Conservation (phyloP, 2,329 filamentous ascomycete species). For the Triangularia verruculosa region DNA sequence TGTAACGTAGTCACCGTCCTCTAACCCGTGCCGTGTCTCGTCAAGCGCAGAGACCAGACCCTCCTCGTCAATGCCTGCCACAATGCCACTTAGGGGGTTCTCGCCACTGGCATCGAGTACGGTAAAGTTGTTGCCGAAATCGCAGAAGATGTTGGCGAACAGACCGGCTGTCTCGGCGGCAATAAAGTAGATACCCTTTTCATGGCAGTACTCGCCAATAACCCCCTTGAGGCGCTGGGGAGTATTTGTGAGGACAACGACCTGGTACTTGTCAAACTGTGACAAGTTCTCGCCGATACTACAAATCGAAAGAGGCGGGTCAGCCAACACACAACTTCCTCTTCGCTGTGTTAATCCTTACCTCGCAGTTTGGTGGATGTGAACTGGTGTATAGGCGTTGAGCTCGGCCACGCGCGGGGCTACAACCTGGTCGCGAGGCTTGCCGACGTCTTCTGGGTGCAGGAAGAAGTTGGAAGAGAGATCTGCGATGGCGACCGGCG, state of each 20-base stretch:
- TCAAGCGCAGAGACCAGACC: slow-evolving; percentile 90
- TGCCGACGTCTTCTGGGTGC: slow-evolving; percentile 80
- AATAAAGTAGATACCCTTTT: slow-evolving; percentile 88
- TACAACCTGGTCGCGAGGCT: slow-evolving; percentile 82
- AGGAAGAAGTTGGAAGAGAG: slow-evolving; percentile 98
- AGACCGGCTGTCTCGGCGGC: slow-evolving; percentile 87
- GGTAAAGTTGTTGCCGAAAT: slow-evolving; percentile 93
- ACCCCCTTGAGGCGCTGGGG: slow-evolving; percentile 74
- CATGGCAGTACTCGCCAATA: slow-evolving; percentile 90
- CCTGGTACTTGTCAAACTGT: slow-evolving; percentile 86
- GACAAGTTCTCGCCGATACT: slow-evolving; percentile 73
- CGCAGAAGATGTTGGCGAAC: slow-evolving; percentile 94
- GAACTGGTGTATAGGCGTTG: slow-evolving; percentile 92
- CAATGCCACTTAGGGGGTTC: slow-evolving; percentile 79
- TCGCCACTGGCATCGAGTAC: slow-evolving; percentile 89
- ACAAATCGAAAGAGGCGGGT: slow-evolving; percentile 28
- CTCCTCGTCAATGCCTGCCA: slow-evolving; percentile 84
- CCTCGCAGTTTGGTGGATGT: slow-evolving; percentile 63
- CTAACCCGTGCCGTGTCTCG: slow-evolving; percentile 89
- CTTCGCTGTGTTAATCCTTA: slow-evolving; percentile 34
- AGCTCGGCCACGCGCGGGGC: slow-evolving; percentile 88
- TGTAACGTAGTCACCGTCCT: slow-evolving; percentile 94
- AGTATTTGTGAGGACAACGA: slow-evolving; percentile 85
- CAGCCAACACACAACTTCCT: background rate
- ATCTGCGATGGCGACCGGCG: slow-evolving; percentile 78